Evolutionary conservation across 2,329 filamentous ascomycete genomes (phyloP).

Genomic region (Diaporthe vaccinii): DNA sequence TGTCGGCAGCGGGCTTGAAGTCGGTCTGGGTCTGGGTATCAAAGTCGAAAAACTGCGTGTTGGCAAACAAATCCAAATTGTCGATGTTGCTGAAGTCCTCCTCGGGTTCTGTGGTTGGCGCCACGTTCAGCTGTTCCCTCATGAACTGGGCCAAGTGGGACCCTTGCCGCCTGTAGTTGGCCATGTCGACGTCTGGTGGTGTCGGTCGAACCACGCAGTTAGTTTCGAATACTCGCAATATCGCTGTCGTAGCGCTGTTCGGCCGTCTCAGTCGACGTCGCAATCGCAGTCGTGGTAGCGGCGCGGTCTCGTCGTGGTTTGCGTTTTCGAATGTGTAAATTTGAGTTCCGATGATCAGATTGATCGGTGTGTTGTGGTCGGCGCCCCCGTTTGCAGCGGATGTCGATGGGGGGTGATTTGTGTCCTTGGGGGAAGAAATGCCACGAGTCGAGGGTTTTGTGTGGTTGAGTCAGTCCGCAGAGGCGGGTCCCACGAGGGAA

Average conservation of each 20-base stretch:
- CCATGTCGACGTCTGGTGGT: slow-evolving; percentile 63
- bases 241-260: not conserved
- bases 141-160: slow-evolving; percentile 93
- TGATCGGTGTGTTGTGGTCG: not conserved
- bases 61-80: slow-evolving; percentile 84
- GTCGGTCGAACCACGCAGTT: slow-evolving; percentile 34
- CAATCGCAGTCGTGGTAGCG: not conserved
- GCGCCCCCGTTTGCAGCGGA: slow-evolving; percentile 1
- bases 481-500: not conserved
- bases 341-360: not conserved
- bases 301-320: not conserved
- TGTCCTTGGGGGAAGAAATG: slow-evolving; percentile 1
- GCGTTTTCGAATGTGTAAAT: not conserved
- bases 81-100: slow-evolving; percentile 73
- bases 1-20: slow-evolving; percentile 58
- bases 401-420: not conserved
- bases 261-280: not conserved
- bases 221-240: not conserved
- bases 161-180: slow-evolving; percentile 81
- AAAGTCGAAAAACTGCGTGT: slow-evolving; percentile 85
- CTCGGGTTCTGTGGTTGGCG: slow-evolving; percentile 71
- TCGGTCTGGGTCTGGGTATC: slow-evolving; percentile 75
- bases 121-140: slow-evolving; percentile 81
- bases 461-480: slow-evolving; percentile 23
- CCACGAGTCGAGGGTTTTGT: slow-evolving; percentile 24